phyloP scores from a whole-genome alignment of 1,284 basidiomycete species.

The Anthracocystis walkeri region DNA sequence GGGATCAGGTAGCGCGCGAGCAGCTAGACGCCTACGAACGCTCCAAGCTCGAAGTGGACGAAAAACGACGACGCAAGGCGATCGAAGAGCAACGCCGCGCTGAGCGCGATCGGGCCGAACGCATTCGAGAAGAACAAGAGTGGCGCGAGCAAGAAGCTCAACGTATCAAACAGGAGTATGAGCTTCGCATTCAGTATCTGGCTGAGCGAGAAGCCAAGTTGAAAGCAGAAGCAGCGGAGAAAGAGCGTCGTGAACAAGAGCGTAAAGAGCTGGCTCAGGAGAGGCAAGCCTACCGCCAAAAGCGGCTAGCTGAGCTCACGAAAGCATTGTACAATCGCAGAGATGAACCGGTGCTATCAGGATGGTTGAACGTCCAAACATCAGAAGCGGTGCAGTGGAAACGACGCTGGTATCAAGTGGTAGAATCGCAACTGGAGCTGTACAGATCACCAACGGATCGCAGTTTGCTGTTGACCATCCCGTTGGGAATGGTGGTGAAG shows the following conservation, averaged over 20 bases:
- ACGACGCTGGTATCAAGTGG: conserved; percentile 25
- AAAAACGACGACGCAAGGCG: conserved; percentile 17
- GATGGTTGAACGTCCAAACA: conserved; percentile 28
- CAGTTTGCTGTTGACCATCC: conserved; percentile 1
- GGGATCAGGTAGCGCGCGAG: conserved; percentile 28
- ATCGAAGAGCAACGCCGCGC: conserved; percentile 23
- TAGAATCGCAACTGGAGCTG: conserved; percentile 3
- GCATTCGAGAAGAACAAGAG: conserved; percentile 18
- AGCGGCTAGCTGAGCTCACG: conserved; percentile 2
- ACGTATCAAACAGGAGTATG: conserved; percentile 29
- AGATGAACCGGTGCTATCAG: conserved; percentile 1
- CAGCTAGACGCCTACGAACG: conserved; percentile 39
- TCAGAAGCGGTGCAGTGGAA: conserved; percentile 19
- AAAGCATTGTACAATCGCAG: background rate
- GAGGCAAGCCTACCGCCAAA: conserved; percentile 3
- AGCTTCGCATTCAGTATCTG: conserved; percentile 17
- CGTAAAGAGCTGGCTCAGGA: conserved; percentile 1
- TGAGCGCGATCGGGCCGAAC: conserved; percentile 14
- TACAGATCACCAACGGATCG: conserved; percentile 14
- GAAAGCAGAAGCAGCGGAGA: conserved; percentile 18
- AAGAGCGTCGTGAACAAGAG: conserved; percentile 14
- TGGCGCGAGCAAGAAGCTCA: conserved; percentile 27
- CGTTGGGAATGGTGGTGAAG: background rate
- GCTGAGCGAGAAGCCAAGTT: conserved; percentile 20
- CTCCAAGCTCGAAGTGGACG: conserved; percentile 34